Conservation (phyloP, 179 eudicot genomes). For the Spinacia oleracea region DNA sequence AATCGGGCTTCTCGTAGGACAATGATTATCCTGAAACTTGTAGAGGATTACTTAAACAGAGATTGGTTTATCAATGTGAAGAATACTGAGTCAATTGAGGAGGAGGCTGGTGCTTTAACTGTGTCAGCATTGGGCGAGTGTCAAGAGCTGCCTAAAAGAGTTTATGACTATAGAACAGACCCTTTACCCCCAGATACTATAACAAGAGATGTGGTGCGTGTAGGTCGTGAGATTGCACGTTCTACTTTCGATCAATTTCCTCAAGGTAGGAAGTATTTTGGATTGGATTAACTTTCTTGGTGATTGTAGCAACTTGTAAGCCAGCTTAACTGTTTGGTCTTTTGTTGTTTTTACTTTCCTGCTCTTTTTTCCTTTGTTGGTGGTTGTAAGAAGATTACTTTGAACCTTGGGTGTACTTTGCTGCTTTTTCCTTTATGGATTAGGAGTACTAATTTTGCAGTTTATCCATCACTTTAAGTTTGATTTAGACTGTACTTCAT, state of each 20-base stretch:
- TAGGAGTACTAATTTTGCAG: too few species aligned
- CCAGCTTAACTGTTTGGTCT: too few species aligned
- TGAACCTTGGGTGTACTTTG: too few species aligned
- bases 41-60: conserved; percentile 18
- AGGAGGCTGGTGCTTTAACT: background rate
- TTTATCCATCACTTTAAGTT: too few species aligned
- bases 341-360: too few species aligned
- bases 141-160: background rate
- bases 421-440: too few species aligned
- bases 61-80: conserved; percentile 22
- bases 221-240: background rate
- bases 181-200: background rate
- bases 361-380: too few species aligned
- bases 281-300: background rate
- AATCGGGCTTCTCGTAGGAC: background rate
- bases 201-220: background rate
- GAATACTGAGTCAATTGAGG: background rate
- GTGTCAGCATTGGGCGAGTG: background rate
- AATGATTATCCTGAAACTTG: background rate
- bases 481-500: too few species aligned
- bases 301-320: too few species aligned
- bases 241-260: too few species aligned
- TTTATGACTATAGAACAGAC: conserved; percentile 5
- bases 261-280: background rate
- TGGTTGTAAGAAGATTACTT: too few species aligned